Base-by-base conservation (phyloP, 2,329 filamentous ascomycete species). In the Celoporthe dispersa region DNA sequence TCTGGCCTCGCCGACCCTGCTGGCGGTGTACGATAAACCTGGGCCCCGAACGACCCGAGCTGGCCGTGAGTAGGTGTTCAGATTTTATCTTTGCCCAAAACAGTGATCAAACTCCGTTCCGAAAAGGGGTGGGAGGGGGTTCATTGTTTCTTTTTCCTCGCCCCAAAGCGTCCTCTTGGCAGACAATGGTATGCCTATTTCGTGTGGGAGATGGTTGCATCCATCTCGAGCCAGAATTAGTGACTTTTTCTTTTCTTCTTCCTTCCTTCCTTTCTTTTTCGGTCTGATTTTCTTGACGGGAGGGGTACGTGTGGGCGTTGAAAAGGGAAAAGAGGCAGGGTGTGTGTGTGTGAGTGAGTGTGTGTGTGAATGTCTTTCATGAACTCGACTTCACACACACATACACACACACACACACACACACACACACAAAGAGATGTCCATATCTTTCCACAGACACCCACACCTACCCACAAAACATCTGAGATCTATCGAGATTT, bases 401-500 rank as follows among this genome's bases (percentile, higher is more conserved):
- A 22, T 28, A 59, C 55, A 44, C 19, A 22, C 44, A 48, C 44
- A 48, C 48, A 7, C 33, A 35, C 28, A 33, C 39, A 19, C 19
- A 19, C 19, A 22, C 55, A 59, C 55, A 44, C 19, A 22, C 44
- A 48, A 19, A 48, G 35, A 33, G 16, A 37, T 37, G 19, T 60
- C n/a, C 14, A 33, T 60, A 12, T 61, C 39, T 64, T 64, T 44
- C 22, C 57, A 48, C 19, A 22, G 19, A 22, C 22, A 22, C 48
- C 19, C 57, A 35, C 67, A 8, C 63, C 11, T 9, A 33, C 63
- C 28, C 51, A 25, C 44, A 25, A 66, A 57, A 37, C 48, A 70
- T 59, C 60, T 70, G 64, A 70, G 68, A 70, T 67, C 62, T 64
- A 64, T 64, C 62, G 61, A 67, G 68, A 70, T 68, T 63, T 35